Conservation (phyloP, 768 basidiomycete species). For the Tricholoma furcatifolium region DNA sequence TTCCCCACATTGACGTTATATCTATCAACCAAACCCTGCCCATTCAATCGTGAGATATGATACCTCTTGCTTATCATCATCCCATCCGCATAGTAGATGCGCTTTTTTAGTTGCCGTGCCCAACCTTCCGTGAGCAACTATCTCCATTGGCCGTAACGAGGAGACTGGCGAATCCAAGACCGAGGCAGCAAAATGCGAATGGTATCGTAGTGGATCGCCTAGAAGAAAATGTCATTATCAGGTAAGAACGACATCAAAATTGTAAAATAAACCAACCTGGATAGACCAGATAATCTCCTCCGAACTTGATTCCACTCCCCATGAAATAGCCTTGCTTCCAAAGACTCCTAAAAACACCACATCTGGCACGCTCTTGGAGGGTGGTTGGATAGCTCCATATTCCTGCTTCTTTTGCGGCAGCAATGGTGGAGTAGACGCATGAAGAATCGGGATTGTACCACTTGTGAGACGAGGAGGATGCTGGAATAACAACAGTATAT, state of each 20-base stretch:
- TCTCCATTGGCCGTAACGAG: constrained; percentile 81
- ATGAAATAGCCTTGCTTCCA: constrained; percentile 86
- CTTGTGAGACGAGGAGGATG: constrained; percentile 54
- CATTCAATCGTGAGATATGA: constrained; percentile 85
- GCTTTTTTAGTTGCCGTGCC: constrained; percentile 98
- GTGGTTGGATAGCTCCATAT: constrained; percentile 77
- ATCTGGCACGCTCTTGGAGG: constrained; percentile 67
- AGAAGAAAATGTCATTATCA: background rate
- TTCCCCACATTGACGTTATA: background rate
- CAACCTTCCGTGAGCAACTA: constrained; percentile 92
- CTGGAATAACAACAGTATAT: constrained; percentile 60
- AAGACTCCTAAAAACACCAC: constrained; percentile 74
- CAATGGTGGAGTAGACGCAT: constrained; percentile 52
- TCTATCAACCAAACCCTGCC: constrained; percentile 78
- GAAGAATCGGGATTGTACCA: constrained; percentile 60
- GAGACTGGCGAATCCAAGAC: constrained; percentile 65
- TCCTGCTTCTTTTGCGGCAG: constrained; percentile 60
- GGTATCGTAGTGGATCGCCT: constrained; percentile 95
- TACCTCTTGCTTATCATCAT: constrained; percentile 63
- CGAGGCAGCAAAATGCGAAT: constrained; percentile 92
- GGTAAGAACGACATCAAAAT: background rate
- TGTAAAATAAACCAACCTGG: constrained; percentile 59
- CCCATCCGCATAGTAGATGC: constrained; percentile 88
- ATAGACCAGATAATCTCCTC: constrained; percentile 95
- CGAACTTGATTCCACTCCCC: constrained; percentile 91